Evolutionary conservation across 2,329 filamentous ascomycete genomes (phyloP), one percentile per base, ranked within the genome.

Genomic region (Chaetomium sp.): DNA sequence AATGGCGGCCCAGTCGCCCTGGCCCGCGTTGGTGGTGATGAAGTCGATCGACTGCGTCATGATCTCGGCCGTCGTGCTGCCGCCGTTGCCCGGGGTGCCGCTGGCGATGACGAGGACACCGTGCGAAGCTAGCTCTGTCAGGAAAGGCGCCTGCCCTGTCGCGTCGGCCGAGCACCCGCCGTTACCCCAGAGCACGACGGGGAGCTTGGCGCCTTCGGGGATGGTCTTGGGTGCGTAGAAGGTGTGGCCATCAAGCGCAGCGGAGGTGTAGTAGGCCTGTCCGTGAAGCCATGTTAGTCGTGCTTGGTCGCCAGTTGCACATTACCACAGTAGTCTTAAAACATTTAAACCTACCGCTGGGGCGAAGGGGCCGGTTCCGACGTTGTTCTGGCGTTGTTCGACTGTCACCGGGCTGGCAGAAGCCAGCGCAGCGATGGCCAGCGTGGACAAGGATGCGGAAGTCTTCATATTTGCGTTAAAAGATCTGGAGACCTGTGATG

Each of bases 161-260:
- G 59, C 60, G 55, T 67, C 56, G 53, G 59, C 60, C 34, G 55
- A 55, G 62, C 66, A 68, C 32, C 53, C 67, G 48, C 65, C 64
- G 57, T 68, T 67, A 46, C 66, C 67, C 65, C 65, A 68, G 33
- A 68, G 57, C n/a, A 68, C 47, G 36, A 68, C 61, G 32, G 66
- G 66, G 14, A 68, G 59, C 27, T 54, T 61, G 55, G 57, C 34
- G 51, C 43, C 54, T 1, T 44, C 14, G 6, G 60, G 54, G 46
- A 58, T 35, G 34, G 56, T 56, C 32, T 47, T 47, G 9, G 66
- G 66, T 10, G 53, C 51, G 59, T 64, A 68, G 49, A 68, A 55
- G 43, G 63, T 67, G 57, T 66, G 65, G 9, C 49, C 49, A 1
- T 14, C 34, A 19, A 52, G 41, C 8, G 40, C 49, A 9, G 19